Conservation (phyloP, 1,284 basidiomycete genomes). For the Mycena citricolor region DNA sequence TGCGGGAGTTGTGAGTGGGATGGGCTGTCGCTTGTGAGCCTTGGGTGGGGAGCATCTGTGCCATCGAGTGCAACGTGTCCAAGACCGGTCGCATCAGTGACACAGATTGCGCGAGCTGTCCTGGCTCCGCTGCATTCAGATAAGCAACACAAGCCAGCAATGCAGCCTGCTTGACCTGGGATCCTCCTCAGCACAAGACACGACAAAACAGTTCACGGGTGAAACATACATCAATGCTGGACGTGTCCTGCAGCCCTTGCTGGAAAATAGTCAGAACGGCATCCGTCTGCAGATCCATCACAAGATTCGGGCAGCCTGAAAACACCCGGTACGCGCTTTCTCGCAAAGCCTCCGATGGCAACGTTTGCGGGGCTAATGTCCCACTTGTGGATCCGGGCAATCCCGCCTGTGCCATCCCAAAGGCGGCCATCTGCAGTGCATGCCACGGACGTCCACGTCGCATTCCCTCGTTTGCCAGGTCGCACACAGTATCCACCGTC, state of each 20-base stretch:
- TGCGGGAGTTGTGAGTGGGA: slow-evolving; percentile 18
- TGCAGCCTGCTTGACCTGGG: slow-evolving; percentile 57
- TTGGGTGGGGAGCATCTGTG: slow-evolving; percentile 39
- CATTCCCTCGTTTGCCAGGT: slow-evolving; percentile 74
- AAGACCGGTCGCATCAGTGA: slow-evolving; percentile 66
- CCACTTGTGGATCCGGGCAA: slow-evolving; percentile 40
- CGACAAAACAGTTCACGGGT: neutral
- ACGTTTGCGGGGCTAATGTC: slow-evolving; percentile 33
- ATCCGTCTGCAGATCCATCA: slow-evolving; percentile 71
- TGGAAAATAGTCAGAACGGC: slow-evolving; percentile 62
- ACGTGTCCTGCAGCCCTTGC: slow-evolving; percentile 60
- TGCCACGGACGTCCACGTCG: slow-evolving; percentile 74
- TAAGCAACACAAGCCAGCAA: slow-evolving; percentile 65
- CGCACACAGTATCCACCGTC: slow-evolving; percentile 69
- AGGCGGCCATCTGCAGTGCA: slow-evolving; percentile 67
- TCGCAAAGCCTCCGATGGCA: slow-evolving; percentile 31
- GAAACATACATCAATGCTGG: slow-evolving; percentile 56
- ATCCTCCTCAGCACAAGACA: slow-evolving; percentile 24
- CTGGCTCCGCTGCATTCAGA: slow-evolving; percentile 53
- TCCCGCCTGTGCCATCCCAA: slow-evolving; percentile 57
- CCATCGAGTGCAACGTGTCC: slow-evolving; percentile 58
- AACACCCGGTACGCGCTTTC: slow-evolving; percentile 67
- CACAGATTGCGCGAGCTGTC: slow-evolving; percentile 56
- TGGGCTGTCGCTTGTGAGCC: slow-evolving; percentile 24
- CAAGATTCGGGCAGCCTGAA: slow-evolving; percentile 65